Conservation (phyloP, 2,329 filamentous ascomycete species). For the Cercospora sesami region DNA sequence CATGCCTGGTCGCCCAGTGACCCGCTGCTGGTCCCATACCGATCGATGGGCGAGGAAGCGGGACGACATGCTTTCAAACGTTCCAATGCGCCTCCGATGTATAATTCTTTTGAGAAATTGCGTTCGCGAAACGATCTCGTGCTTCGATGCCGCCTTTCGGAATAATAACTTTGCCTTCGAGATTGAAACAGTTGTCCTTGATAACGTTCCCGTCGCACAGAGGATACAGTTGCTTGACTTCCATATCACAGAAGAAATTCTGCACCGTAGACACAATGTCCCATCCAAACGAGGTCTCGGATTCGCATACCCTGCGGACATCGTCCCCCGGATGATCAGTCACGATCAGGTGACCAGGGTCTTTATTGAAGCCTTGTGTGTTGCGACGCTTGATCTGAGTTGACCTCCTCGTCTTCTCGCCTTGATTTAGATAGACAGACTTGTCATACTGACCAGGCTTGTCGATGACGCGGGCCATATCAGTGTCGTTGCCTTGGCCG, state of each 20-base stretch:
- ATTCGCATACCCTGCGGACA: slow-evolving; percentile 2
- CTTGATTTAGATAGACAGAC: slow-evolving; percentile 3
- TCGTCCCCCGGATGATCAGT: background rate
- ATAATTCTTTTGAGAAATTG: background rate
- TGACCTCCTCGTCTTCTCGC: background rate
- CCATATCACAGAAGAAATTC: slow-evolving; percentile 1
- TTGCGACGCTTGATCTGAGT: background rate
- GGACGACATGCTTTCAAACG: background rate
- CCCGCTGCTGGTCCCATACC: too few species aligned
- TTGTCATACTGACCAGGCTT: slow-evolving; percentile 6
- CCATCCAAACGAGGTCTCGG: slow-evolving; percentile 3
- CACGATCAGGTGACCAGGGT: background rate
- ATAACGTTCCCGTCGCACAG: background rate
- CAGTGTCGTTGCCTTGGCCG: slow-evolving; percentile 1
- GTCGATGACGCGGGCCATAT: background rate
- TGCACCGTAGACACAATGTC: background rate
- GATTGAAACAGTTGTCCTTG: slow-evolving; percentile 1
- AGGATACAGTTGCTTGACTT: background rate
- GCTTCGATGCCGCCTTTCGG: background rate
- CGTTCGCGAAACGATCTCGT: background rate
- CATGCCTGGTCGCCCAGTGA: too few species aligned
- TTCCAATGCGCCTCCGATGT: background rate
- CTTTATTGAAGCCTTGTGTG: background rate
- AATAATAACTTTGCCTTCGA: background rate
- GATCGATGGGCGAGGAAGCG: too few species aligned